These are phyloP conservation scores for Yarrowia osloensis DNA, from an alignment of 805 yeast species.

Conservation along the genomic window DNA sequence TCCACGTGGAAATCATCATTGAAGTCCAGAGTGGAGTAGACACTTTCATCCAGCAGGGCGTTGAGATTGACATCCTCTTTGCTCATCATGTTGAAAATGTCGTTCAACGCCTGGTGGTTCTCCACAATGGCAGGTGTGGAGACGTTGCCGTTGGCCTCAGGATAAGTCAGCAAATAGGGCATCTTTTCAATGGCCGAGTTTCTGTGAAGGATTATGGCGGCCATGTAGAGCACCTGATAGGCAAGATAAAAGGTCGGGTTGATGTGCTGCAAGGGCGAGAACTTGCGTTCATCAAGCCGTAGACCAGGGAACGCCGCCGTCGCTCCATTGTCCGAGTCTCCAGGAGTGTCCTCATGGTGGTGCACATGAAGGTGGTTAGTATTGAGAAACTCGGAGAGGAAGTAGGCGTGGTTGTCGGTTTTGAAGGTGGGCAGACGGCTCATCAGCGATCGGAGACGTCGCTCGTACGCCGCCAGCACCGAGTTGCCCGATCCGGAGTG, in stretches of 20 bases:
- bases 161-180: constrained; percentile 23
- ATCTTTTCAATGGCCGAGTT: constrained; percentile 15
- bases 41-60: constrained; percentile 13
- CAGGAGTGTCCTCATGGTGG: constrained; percentile 7
- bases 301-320: constrained; percentile 5
- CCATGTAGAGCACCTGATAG: constrained; percentile 26
- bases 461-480: constrained; percentile 1
- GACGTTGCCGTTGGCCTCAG: background rate
- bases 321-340: background rate
- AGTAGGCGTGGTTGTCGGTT: constrained; percentile 30
- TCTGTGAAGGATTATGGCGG: constrained; percentile 17
- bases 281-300: constrained; percentile 14
- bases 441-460: constrained; percentile 11
- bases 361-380: constrained; percentile 12
- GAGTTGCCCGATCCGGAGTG: background rate
- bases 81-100: constrained; percentile 18
- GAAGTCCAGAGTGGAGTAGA: constrained; percentile 22
- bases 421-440: constrained; percentile 20
- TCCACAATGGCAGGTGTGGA: constrained; percentile 21
- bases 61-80: constrained; percentile 7
- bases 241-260: constrained; percentile 28
- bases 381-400: constrained; percentile 21
- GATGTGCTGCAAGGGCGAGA: constrained; percentile 29
- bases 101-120: constrained; percentile 24
- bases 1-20: constrained; percentile 28